Base-by-base conservation (phyloP, 1,139 yeast genomes). In the Yamadazyma conglobata region DNA sequence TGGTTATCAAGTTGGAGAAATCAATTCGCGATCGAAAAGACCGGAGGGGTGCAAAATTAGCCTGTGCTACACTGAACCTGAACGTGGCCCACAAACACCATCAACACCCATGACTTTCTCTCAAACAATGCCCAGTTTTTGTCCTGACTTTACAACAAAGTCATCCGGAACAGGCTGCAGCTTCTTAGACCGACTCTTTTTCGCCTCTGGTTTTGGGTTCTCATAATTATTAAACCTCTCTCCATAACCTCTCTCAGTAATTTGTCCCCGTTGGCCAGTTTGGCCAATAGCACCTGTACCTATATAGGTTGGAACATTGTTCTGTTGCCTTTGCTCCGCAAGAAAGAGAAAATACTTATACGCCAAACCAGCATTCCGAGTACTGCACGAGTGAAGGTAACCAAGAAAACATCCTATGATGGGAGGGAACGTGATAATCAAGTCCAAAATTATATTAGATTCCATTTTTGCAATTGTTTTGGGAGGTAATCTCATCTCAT, bases 331-430 rank as follows among this genome's bases (percentile, higher is more conserved):
- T 27, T 59, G 58, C 19, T 60, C 43, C 0, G 70, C 64, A 34
- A 61, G 44, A 30, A 61, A 56, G n/a, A 56, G 53, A 30, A 76
- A 50, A 37, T 61, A 64, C 15, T 66, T 69, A 51, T 78, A 87
- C 6, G 86, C 67, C 47, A 85, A 48, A 0, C 88, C 87, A 0
- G 95, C 94, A 54, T 88, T 89, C 46, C 95, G 63, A 0, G 96
- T 84, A n/a, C 94, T 84, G 48, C 95, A 84, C 1, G 80, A 84
- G 52, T 85, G 76, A 54, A 89, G 42, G 88, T 95, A 89, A 10
- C 85, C 65, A 37, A 87, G 73, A 27, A 87, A 57, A 3, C 78
- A 65, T 1, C 97, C 96, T 22, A 88, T 56, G 4, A 87, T 47
- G 0, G 97, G 97, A 0, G 91, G 80, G 24, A 89, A 60, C 2